Percentiles rank a stretch among this genome's conserved stretches.
These are phyloP conservation scores for Alnus glutinosa DNA, from an alignment of 306 rosid species.

Conservation along the genomic window DNA sequence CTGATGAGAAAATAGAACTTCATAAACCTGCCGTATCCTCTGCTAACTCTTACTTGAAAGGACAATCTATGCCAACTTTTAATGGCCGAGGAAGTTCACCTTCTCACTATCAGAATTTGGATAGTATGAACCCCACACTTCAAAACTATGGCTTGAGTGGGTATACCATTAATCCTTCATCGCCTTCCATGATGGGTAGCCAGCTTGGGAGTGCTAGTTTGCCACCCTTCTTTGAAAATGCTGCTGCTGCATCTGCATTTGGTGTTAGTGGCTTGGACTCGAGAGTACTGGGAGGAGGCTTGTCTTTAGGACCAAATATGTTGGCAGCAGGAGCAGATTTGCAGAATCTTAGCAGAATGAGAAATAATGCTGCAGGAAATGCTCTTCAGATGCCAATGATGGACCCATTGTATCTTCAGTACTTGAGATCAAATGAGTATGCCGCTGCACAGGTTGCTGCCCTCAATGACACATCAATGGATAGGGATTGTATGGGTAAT, in stretches of 20 bases:
- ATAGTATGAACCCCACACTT: conserved; percentile 59
- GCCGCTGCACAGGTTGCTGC: conserved; percentile 73
- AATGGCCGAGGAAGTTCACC: conserved; percentile 60
- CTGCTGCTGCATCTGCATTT: conserved; percentile 76
- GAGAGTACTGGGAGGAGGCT: conserved; percentile 64
- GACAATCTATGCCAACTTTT: conserved; percentile 37
- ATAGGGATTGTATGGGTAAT: conserved; percentile 64
- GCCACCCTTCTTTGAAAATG: conserved; percentile 73
- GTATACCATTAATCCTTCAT: conserved; percentile 69
- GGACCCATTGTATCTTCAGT: conserved; percentile 84
- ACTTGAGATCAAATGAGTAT: conserved; percentile 83
- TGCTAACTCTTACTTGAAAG: conserved; percentile 58
- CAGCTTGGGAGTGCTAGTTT: conserved; percentile 71
- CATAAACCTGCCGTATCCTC: conserved; percentile 48
- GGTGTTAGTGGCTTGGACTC: conserved; percentile 74
- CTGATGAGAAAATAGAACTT: conserved; percentile 56
- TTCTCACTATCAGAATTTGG: conserved; percentile 66
- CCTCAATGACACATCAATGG: conserved; percentile 68
- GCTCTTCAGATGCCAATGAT: conserved; percentile 75
- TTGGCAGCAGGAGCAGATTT: conserved; percentile 55
- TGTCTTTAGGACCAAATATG: conserved; percentile 43
- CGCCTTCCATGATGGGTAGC: conserved; percentile 74
- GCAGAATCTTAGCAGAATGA: conserved; percentile 64
- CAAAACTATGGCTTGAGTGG: conserved; percentile 68
- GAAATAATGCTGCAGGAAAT: conserved; percentile 62